Percentiles rank a stretch among this genome's conserved stretches.
Conservation (phyloP, 306 rosid genomes). For the Prosopis cineraria region DNA sequence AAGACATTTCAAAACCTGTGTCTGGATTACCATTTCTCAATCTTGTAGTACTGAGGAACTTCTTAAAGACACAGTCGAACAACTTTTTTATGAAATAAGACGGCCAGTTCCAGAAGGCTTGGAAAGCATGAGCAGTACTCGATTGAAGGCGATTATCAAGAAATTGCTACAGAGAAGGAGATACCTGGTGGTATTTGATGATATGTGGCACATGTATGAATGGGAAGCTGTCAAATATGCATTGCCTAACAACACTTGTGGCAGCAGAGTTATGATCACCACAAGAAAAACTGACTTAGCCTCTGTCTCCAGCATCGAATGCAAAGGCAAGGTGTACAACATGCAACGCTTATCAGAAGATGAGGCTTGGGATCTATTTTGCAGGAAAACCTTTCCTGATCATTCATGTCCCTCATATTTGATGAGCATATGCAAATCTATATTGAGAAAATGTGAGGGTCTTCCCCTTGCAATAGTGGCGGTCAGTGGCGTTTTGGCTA, state of each 20-base stretch:
- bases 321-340: slow-evolving; percentile 35
- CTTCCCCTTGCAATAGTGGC: slow-evolving; percentile 74
- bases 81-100: slow-evolving; percentile 38
- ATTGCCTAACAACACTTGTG: slow-evolving; percentile 45
- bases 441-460: slow-evolving; percentile 56
- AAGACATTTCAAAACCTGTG: slow-evolving; percentile 50
- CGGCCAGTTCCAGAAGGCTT: slow-evolving; percentile 46
- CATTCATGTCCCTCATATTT: slow-evolving; percentile 47
- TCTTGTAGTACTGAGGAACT: slow-evolving; percentile 42
- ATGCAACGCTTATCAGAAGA: slow-evolving; percentile 45
- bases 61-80: slow-evolving; percentile 44
- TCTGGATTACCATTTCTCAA: slow-evolving; percentile 59
- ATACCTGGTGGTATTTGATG: slow-evolving; percentile 60
- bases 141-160: slow-evolving; percentile 45
- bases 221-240: slow-evolving; percentile 60
- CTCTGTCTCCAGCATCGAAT: slow-evolving; percentile 31
- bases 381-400: slow-evolving; percentile 48
- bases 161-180: slow-evolving; percentile 43
- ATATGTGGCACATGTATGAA: slow-evolving; percentile 44
- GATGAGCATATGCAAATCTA: slow-evolving; percentile 32
- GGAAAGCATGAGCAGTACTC: slow-evolving; percentile 37
- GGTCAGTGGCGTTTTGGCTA: slow-evolving; percentile 51
- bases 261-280: slow-evolving; percentile 61
- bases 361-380: slow-evolving; percentile 51
- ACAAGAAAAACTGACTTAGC: slow-evolving; percentile 50